A percentile compares a stretch with the other conserved stretches of the same genome.
These are phyloP conservation scores for Coemansia sp. DNA, from an alignment of 192 early-diverging fungal species.

Conservation along the genomic window DNA sequence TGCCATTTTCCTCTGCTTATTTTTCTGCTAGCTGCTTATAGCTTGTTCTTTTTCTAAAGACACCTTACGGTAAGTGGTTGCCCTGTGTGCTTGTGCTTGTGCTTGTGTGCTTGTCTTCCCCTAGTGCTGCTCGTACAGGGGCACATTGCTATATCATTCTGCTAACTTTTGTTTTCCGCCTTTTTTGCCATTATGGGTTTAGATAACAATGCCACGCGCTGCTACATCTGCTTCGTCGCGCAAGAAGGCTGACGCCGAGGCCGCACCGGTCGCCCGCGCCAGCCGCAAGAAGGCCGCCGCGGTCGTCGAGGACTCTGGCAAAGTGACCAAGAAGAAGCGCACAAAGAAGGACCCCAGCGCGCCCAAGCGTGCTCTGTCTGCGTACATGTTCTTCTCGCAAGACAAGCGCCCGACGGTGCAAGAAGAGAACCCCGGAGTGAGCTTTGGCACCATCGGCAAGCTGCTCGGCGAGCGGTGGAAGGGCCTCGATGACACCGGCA, in stretches of 20 bases:
- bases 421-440: slow-evolving; percentile 75
- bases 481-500: slow-evolving; percentile 53
- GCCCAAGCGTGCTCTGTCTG: slow-evolving; percentile 89
- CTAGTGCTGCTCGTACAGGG: too few relatives aligned
- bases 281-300: slow-evolving; percentile 16
- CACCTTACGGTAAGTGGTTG: background rate
- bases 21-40: slow-evolving; percentile 2
- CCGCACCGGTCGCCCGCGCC: slow-evolving; percentile 1
- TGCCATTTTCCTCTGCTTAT: slow-evolving; percentile 9
- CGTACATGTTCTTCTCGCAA: slow-evolving; percentile 89
- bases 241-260: slow-evolving; percentile 25
- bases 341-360: slow-evolving; percentile 80
- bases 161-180: background rate
- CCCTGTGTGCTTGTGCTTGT: background rate
- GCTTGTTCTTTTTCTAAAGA: background rate
- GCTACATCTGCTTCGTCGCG: slow-evolving; percentile 1
- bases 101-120: background rate
- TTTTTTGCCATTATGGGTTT: slow-evolving; percentile 6
- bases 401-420: slow-evolving; percentile 75
- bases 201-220: slow-evolving; percentile 38
- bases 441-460: slow-evolving; percentile 70
- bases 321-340: slow-evolving; percentile 55
- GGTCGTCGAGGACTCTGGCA: slow-evolving; percentile 12
- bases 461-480: slow-evolving; percentile 74
- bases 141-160: too few relatives aligned